Evolutionary conservation across 768 basidiomycete genomes (phyloP).

Genomic region (Rhizopogon salebrosus): DNA sequence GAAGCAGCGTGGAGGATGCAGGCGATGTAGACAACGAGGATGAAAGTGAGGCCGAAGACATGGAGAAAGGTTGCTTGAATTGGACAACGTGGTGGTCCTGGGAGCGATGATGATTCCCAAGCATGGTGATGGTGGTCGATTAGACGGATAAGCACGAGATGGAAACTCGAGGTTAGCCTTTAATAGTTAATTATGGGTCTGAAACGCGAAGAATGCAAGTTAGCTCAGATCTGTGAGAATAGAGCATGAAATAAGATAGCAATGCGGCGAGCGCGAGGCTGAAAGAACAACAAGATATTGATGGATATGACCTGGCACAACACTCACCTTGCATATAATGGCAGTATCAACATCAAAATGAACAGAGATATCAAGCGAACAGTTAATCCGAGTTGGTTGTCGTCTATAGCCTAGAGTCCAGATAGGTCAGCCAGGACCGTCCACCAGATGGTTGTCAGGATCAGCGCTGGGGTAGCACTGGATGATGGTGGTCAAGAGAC

Average conservation of each 20-base stretch:
- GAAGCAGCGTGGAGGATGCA: constrained; percentile 36
- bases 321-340: constrained; percentile 23
- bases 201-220: constrained; percentile 8
- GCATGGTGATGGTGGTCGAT: constrained; percentile 6
- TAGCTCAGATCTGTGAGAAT: constrained; percentile 10
- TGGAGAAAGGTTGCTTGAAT: constrained; percentile 33
- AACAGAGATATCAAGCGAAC: background rate
- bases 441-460: background rate
- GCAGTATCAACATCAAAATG: constrained; percentile 10
- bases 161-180: constrained; percentile 21
- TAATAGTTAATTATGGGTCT: constrained; percentile 26
- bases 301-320: constrained; percentile 2
- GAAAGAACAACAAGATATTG: constrained; percentile 8
- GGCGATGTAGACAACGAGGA: constrained; percentile 43
- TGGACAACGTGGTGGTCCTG: constrained; percentile 24
- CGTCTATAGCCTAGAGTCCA: background rate
- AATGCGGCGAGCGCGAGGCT: constrained; percentile 22
- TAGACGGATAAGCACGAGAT: constrained; percentile 21
- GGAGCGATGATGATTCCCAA: constrained; percentile 15
- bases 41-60: constrained; percentile 35
- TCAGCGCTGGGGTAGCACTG: background rate
- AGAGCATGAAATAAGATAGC: constrained; percentile 12
- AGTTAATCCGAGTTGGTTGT: background rate
- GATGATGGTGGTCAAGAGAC: constrained; percentile 1
- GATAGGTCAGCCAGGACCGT: background rate